A percentile compares a stretch with the other conserved stretches of the same genome.
Conservation (phyloP, 306 rosid genomes). For the Pueraria montana region DNA sequence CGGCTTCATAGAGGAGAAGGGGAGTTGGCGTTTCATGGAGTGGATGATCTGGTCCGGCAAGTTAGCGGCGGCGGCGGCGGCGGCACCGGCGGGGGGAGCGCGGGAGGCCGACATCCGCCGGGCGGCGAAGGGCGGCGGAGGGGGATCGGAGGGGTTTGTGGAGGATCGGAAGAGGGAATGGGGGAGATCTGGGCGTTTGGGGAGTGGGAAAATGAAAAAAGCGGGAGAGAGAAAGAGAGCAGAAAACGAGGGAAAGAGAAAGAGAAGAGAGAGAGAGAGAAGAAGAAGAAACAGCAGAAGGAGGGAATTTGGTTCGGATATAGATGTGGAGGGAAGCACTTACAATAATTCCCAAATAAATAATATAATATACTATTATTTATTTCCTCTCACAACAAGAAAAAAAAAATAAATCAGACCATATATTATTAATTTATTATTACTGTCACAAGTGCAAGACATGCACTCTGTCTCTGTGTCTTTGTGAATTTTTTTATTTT, state of each 20-base stretch:
- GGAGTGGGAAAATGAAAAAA: slow-evolving; percentile 60
- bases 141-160: slow-evolving; percentile 16
- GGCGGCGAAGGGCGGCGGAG: slow-evolving; percentile 52
- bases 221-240: slow-evolving; percentile 75
- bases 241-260: slow-evolving; percentile 91
- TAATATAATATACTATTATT: neutral
- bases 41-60: slow-evolving; percentile 70
- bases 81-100: slow-evolving; percentile 57
- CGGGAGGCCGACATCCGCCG: slow-evolving; percentile 73
- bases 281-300: neutral
- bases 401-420: too few species aligned
- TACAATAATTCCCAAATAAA: slow-evolving; percentile 41
- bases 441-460: too few species aligned
- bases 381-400: neutral
- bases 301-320: slow-evolving; percentile 99
- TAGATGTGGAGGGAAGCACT: slow-evolving; percentile 93
- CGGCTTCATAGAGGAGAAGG: slow-evolving; percentile 78
- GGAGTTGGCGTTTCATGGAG: slow-evolving; percentile 77
- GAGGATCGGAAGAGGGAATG: slow-evolving; percentile 26
- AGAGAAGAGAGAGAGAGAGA: slow-evolving; percentile 7
- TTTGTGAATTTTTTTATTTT: too few species aligned
- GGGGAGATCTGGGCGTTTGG: slow-evolving; percentile 72
- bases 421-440: too few species aligned
- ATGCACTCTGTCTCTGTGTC: too few species aligned
- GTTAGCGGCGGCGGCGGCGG: slow-evolving; percentile 54